phyloP scores from a whole-genome alignment of 2,329 filamentous ascomycete genomes.

The Rutstroemia sydowiana region DNA sequence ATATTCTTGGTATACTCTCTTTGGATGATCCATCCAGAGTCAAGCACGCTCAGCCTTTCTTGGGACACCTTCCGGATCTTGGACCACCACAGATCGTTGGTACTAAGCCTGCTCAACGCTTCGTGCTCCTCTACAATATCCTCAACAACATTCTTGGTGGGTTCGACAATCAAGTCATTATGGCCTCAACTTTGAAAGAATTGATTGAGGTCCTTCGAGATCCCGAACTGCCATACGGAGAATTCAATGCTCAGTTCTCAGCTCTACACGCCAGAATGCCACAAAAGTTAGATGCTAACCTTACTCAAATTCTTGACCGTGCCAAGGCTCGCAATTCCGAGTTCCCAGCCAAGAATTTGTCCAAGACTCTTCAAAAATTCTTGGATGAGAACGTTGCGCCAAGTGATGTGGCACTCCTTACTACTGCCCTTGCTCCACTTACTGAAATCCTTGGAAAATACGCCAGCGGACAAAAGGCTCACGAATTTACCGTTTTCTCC shows the following conservation, averaged over 20 bases:
- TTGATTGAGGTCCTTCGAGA: conserved; percentile 85
- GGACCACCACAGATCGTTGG: conserved; percentile 83
- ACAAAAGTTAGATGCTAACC: conserved; percentile 75
- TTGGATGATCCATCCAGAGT: conserved; percentile 93
- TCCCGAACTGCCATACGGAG: conserved; percentile 85
- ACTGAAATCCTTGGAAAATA: conserved; percentile 73
- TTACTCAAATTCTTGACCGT: conserved; percentile 80
- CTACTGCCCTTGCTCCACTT: conserved; percentile 66
- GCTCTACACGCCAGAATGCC: conserved; percentile 97
- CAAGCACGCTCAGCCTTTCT: conserved; percentile 91
- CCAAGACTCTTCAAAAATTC: conserved; percentile 81
- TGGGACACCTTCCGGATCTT: conserved; percentile 80
- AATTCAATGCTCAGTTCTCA: conserved; percentile 93
- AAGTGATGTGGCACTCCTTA: conserved; percentile 66
- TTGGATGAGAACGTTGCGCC: conserved; percentile 75
- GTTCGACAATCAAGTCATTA: conserved; percentile 96
- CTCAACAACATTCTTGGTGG: conserved; percentile 84
- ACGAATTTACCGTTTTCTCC: conserved; percentile 79
- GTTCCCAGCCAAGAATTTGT: conserved; percentile 84
- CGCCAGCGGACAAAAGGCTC: conserved; percentile 78
- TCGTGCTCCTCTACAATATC: conserved; percentile 67
- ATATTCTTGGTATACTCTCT: conserved; percentile 94
- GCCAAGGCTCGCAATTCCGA: conserved; percentile 71
- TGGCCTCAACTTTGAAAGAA: conserved; percentile 78
- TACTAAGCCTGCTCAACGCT: conserved; percentile 85